Conservation (phyloP, 176 grass and related monocot genomes). For the Avena insularis region DNA sequence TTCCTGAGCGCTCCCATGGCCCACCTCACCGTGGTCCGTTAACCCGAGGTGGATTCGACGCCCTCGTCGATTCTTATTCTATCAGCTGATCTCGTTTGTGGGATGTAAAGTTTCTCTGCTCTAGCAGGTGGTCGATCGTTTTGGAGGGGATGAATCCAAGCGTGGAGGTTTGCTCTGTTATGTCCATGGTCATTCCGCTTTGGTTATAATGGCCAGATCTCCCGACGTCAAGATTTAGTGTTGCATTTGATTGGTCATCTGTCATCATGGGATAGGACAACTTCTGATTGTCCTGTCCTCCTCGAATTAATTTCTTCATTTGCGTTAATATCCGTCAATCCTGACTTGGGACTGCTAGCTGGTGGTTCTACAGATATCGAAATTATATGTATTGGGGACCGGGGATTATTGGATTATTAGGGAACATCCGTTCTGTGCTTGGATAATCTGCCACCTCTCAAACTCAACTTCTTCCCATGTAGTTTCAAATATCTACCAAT, state of each 20-base stretch:
- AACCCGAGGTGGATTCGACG: too few relatives aligned
- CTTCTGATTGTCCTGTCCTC: not conserved
- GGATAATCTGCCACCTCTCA: not conserved
- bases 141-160: not conserved
- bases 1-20: too few relatives aligned
- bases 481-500: not conserved
- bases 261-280: too few relatives aligned
- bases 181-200: not conserved
- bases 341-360: not conserved
- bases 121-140: not conserved
- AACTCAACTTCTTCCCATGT: not conserved
- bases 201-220: constrained; percentile 6
- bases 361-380: constrained; percentile 3
- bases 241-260: not conserved
- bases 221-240: not conserved
- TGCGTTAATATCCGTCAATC: not conserved
- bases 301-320: not conserved
- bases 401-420: not conserved
- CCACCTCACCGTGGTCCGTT: too few relatives aligned
- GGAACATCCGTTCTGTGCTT: not conserved
- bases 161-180: constrained; percentile 33
- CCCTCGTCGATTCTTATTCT: not conserved
- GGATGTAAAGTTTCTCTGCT: not conserved
- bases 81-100: constrained; percentile 18
- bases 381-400: not conserved